Evolutionary conservation across 805 yeast genomes (phyloP).

Genomic region (Spathaspora gorwiae): DNA sequence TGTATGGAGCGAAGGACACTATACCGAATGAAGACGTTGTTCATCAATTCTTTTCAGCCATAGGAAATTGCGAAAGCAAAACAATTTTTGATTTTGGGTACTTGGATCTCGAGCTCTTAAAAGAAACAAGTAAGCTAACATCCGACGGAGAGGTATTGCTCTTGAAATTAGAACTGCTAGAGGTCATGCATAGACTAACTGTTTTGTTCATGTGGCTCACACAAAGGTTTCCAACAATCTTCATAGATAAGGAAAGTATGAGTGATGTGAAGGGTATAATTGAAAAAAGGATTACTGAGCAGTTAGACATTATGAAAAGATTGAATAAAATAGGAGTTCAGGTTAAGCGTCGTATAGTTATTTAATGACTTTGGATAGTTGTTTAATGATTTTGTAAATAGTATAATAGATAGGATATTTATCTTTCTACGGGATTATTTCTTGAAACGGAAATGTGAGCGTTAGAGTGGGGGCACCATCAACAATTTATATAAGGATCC

Average conservation of each 20-base stretch:
- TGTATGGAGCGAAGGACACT: constrained; percentile 12
- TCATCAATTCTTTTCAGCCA: constrained; percentile 10
- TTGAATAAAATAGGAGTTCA: constrained; percentile 10
- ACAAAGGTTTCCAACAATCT: constrained; percentile 78
- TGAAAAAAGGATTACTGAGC: constrained; percentile 56
- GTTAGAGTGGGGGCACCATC: too few relatives aligned
- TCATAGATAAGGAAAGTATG: constrained; percentile 75
- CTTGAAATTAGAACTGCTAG: constrained; percentile 31
- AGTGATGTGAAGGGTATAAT: constrained; percentile 61
- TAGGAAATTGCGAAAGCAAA: constrained; percentile 50
- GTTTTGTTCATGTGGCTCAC: constrained; percentile 79
- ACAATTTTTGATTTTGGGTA: constrained; percentile 51
- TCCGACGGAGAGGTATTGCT: not conserved
- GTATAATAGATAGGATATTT: too few relatives aligned
- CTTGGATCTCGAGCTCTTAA: constrained; percentile 22
- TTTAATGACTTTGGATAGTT: too few relatives aligned
- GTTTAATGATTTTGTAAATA: too few relatives aligned
- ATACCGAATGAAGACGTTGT: not conserved
- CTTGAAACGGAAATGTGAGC: too few relatives aligned
- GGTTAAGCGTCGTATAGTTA: too few relatives aligned
- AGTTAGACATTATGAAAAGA: constrained; percentile 30
- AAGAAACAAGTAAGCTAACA: constrained; percentile 13
- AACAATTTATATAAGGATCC: too few relatives aligned
- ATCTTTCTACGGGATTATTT: too few relatives aligned
- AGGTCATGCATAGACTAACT: constrained; percentile 62